Percentiles rank a stretch among this genome's conserved stretches.
Conservation (phyloP, 164 flowering plant genomes). For the Vitis cinerea region DNA sequence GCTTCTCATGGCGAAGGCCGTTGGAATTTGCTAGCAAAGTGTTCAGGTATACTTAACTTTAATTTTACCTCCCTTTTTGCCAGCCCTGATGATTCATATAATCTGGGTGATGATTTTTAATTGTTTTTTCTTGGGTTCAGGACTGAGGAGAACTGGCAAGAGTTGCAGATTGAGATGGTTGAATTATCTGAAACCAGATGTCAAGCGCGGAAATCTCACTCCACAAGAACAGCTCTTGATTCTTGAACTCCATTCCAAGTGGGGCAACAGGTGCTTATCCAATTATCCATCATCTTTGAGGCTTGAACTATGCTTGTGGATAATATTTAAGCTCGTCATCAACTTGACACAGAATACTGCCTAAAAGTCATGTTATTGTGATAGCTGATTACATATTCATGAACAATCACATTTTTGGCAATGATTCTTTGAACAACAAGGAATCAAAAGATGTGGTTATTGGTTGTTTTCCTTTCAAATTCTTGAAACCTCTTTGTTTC, state of each 20-base stretch:
- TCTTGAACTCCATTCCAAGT: conserved; percentile 80
- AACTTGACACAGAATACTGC: background rate
- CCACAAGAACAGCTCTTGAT: conserved; percentile 77
- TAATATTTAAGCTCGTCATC: background rate
- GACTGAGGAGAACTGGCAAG: conserved; percentile 83
- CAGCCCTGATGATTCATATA: background rate
- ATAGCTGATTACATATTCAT: background rate
- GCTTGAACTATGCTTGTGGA: background rate
- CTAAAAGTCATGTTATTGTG: background rate
- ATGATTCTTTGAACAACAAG: too few species aligned
- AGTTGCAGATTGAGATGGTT: conserved; percentile 92
- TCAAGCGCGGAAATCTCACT: conserved; percentile 68
- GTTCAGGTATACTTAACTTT: conserved; percentile 45
- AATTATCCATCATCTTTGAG: background rate
- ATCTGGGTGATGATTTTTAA: too few species aligned
- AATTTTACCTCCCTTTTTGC: background rate
- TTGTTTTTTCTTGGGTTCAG: conserved; percentile 22
- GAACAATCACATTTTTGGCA: background rate
- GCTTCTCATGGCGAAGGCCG: conserved; percentile 72
- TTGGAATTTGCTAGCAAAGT: conserved; percentile 71
- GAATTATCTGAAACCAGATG: conserved; percentile 79
- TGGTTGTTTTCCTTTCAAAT: too few species aligned
- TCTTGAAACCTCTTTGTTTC: too few species aligned
- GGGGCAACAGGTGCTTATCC: conserved; percentile 71
- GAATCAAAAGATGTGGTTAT: too few species aligned